Percentiles rank a stretch among this genome's conserved stretches.
These are phyloP conservation scores for Blastocystis hominis DNA, from an alignment of 352 stramenopile genomes.

Conservation along the genomic window DNA sequence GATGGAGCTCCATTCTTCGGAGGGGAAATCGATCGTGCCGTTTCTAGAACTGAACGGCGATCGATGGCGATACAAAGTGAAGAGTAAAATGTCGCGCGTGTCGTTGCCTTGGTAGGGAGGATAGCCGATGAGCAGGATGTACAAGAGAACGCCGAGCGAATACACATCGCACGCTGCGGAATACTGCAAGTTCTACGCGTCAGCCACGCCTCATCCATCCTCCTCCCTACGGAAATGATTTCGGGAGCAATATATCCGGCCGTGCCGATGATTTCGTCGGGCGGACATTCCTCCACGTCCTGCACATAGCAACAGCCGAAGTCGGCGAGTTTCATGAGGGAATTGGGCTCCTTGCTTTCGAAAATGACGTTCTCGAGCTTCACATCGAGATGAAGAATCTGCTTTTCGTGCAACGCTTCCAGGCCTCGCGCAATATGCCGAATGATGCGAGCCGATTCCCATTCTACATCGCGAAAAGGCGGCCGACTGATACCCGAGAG, in stretches of 20 bases:
- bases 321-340: conserved; percentile 46
- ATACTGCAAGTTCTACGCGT: conserved; percentile 9
- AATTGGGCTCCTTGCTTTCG: not conserved
- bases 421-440: conserved; percentile 8
- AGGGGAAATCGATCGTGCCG: not conserved
- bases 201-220: not conserved
- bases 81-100: not conserved
- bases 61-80: not conserved
- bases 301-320: conserved; percentile 34
- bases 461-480: not conserved
- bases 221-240: not conserved
- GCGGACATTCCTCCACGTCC: not conserved
- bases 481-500: not conserved
- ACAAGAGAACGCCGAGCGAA: conserved; percentile 15
- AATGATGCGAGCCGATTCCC: conserved; percentile 11
- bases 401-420: not conserved
- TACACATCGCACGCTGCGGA: conserved; percentile 1
- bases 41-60: not conserved
- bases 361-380: conserved; percentile 51
- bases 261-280: conserved; percentile 30
- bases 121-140: conserved; percentile 11
- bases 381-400: conserved; percentile 49
- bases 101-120: not conserved
- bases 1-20: not conserved
- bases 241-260: conserved; percentile 40